phyloP scores from a whole-genome alignment of 176 grass and related monocot species.

The Eragrostis nindensis region DNA sequence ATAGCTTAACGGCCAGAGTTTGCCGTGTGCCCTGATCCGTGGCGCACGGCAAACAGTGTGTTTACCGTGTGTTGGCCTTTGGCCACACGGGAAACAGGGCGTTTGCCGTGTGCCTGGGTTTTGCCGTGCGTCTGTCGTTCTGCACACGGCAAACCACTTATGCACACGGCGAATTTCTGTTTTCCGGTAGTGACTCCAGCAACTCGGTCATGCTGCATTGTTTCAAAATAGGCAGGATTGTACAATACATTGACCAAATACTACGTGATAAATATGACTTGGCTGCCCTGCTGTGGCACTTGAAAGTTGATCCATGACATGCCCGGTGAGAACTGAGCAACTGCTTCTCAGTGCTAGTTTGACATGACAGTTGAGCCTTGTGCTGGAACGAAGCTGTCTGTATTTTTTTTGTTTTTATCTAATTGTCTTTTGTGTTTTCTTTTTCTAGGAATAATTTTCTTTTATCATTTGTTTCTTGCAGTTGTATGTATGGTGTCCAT shows the following conservation, averaged over 20 bases:
- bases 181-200: no score
- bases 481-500: not conserved
- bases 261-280: slow-evolving; percentile 4
- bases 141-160: no score
- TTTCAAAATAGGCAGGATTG: slow-evolving; percentile 6
- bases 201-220: not conserved
- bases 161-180: no score
- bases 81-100: no score
- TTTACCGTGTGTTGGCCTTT: no score
- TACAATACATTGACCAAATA: slow-evolving; percentile 35
- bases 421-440: not conserved
- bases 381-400: slow-evolving; percentile 6
- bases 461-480: slow-evolving; percentile 2
- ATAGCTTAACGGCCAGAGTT: no score
- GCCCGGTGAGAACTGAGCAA: slow-evolving; percentile 27
- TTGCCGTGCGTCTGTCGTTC: no score
- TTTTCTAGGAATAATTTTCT: not conserved
- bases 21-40: no score
- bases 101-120: no score
- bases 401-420: slow-evolving; percentile 28
- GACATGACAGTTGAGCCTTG: slow-evolving; percentile 42
- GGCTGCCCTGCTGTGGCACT: slow-evolving; percentile 14
- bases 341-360: slow-evolving; percentile 9
- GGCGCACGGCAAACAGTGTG: no score
- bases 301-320: slow-evolving; percentile 26